These are phyloP conservation scores for Mycosarcoma mackinlayi DNA, from an alignment of 1,284 basidiomycete species.

Conservation along the genomic window DNA sequence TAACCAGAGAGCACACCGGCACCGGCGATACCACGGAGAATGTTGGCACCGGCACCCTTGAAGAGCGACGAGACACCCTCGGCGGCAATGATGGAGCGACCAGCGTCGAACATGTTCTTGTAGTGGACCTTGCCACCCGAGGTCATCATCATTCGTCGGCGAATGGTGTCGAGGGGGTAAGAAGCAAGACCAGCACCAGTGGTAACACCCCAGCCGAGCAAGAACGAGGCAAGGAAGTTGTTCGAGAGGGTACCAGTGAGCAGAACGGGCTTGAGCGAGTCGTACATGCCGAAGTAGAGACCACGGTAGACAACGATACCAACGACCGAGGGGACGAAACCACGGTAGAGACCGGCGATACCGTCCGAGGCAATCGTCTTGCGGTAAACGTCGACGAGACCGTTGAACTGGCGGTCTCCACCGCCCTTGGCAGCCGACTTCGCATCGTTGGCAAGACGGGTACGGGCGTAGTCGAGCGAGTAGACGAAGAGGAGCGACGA, in stretches of 20 bases:
- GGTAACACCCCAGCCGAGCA: constrained; percentile 68
- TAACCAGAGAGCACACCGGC: constrained; percentile 90
- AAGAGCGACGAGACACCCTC: constrained; percentile 85
- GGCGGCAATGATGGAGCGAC: constrained; percentile 81
- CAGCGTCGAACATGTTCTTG: constrained; percentile 74
- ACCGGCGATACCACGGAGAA: constrained; percentile 97
- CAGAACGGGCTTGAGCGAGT: constrained; percentile 68
- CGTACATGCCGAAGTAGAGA: constrained; percentile 69
- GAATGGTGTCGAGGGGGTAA: constrained; percentile 69
- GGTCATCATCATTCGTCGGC: constrained; percentile 69
- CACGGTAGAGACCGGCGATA: constrained; percentile 69
- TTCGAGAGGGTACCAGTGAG: constrained; percentile 65
- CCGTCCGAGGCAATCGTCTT: constrained; percentile 68
- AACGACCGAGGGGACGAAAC: constrained; percentile 68
- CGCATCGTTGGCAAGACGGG: constrained; percentile 69
- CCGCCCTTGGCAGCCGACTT: constrained; percentile 68
- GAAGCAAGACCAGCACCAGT: constrained; percentile 69
- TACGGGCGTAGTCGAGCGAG: constrained; percentile 69
- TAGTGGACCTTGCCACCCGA: constrained; percentile 67
- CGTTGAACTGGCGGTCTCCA: constrained; percentile 69
- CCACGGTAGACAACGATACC: constrained; percentile 69
- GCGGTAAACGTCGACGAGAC: constrained; percentile 68
- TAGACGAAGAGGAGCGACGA: constrained; percentile 69
- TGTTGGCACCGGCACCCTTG: constrained; percentile 86
- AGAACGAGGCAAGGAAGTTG: constrained; percentile 68